phyloP scores from a whole-genome alignment of 2,329 filamentous ascomycete genomes.

The Dothidotthia symphoricarpi region DNA sequence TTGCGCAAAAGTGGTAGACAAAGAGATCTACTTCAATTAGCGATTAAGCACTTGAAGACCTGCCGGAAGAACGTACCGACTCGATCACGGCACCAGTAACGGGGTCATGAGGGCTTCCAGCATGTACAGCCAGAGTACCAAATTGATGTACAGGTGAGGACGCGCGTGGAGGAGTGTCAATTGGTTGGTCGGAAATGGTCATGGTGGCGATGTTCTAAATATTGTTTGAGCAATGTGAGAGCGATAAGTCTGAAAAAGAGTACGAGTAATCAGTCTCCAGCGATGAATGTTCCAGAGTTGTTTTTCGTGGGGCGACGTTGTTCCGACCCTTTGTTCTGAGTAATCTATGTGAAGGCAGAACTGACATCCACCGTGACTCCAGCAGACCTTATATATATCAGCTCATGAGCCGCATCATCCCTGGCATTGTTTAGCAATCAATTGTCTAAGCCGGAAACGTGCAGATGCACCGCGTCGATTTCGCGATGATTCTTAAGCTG shows the following conservation, averaged over 20 bases:
- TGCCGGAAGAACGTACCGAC: constrained; percentile 51
- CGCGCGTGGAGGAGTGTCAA: constrained; percentile 71
- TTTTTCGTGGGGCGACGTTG: constrained; percentile 13
- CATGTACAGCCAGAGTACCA: constrained; percentile 92
- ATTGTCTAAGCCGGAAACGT: constrained; percentile 17
- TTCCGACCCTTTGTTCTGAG: constrained; percentile 18
- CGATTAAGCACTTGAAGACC: neutral
- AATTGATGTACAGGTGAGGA: constrained; percentile 76
- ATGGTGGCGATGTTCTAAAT: constrained; percentile 24
- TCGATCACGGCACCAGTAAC: constrained; percentile 93
- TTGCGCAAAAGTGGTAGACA: constrained; percentile 97
- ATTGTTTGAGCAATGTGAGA: neutral
- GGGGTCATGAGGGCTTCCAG: constrained; percentile 86
- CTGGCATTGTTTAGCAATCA: constrained; percentile 26
- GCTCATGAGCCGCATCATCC: constrained; percentile 4
- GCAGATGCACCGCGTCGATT: constrained; percentile 15
- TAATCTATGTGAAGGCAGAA: constrained; percentile 1
- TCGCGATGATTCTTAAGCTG: constrained; percentile 12
- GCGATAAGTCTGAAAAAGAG: neutral
- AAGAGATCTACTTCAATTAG: constrained; percentile 64
- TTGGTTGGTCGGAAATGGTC: constrained; percentile 52
- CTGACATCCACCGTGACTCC: constrained; percentile 5
- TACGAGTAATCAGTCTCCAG: constrained; percentile 4
- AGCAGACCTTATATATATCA: constrained; percentile 9
- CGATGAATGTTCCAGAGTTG: constrained; percentile 11